Percentiles rank a stretch among this genome's conserved stretches.
phyloP scores from a whole-genome alignment of 805 yeast species.

The Candida quercuum region DNA sequence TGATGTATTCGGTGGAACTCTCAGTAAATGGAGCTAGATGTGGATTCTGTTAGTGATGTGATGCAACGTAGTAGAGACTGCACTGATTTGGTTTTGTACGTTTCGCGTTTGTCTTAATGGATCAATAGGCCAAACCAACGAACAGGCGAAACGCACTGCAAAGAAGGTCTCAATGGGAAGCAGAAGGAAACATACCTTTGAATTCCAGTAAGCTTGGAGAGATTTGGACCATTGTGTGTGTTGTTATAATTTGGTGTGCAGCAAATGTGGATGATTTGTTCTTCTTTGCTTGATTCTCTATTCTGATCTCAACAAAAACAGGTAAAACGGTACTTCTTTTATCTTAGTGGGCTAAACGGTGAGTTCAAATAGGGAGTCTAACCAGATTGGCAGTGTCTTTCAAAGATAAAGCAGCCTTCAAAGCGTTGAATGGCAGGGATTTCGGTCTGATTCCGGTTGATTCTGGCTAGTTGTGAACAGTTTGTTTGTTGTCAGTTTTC shows the following conservation, averaged over 20 bases:
- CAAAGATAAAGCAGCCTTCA: too few relatives aligned
- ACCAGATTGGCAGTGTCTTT: too few relatives aligned
- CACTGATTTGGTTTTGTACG: background rate
- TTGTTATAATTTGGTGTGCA: too few relatives aligned
- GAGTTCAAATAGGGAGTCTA: too few relatives aligned
- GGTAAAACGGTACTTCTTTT: too few relatives aligned
- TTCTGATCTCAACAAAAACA: too few relatives aligned
- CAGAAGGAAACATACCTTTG: constrained; percentile 51
- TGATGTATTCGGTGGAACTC: constrained; percentile 56
- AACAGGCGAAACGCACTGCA: background rate
- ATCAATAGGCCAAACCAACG: background rate
- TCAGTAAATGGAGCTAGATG: constrained; percentile 65
- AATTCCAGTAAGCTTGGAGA: constrained; percentile 70
- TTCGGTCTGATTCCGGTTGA: background rate
- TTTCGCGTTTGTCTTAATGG: too few relatives aligned
- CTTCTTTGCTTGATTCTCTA: too few relatives aligned
- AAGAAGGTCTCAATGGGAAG: too few relatives aligned
- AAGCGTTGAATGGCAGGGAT: background rate
- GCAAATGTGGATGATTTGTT: too few relatives aligned
- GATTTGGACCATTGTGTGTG: constrained; percentile 45
- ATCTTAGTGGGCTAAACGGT: too few relatives aligned
- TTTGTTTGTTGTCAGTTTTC: constrained; percentile 7
- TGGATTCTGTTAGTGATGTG: constrained; percentile 1
- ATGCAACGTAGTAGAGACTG: too few relatives aligned
- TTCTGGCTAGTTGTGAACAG: constrained; percentile 15